Evolutionary conservation across 345 rosid species (phyloP).

Genomic region (Lenwebbia sp.): DNA sequence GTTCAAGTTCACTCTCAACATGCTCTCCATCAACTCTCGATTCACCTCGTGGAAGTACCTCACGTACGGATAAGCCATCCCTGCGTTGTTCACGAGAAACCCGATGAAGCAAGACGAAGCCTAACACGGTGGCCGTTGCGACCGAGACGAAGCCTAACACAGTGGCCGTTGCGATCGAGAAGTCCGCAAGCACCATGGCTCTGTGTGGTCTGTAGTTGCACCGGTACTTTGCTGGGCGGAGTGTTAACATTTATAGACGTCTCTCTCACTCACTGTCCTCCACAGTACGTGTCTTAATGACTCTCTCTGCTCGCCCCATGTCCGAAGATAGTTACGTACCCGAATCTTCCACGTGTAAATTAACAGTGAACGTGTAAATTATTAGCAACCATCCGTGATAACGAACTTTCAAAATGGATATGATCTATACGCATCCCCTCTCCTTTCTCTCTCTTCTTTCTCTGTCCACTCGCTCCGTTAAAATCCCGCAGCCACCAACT

Average conservation of each 20-base stretch:
- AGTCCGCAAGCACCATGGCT: background rate
- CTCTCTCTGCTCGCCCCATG: background rate
- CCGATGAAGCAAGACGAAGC: slow-evolving; percentile 19
- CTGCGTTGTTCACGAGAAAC: slow-evolving; percentile 30
- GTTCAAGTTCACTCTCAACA: slow-evolving; percentile 28
- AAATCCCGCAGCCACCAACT: background rate
- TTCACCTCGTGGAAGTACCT: slow-evolving; percentile 32
- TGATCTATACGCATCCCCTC: too few relatives aligned
- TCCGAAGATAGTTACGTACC: background rate
- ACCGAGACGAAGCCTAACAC: slow-evolving; percentile 15
- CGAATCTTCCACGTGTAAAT: background rate
- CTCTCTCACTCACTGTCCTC: background rate
- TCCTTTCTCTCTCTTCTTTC: too few relatives aligned
- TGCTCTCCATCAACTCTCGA: slow-evolving; percentile 11
- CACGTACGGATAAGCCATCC: slow-evolving; percentile 13
- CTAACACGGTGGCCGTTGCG: too few relatives aligned
- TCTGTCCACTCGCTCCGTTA: background rate
- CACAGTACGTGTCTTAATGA: background rate
- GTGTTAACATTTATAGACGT: background rate
- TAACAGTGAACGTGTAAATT: too few relatives aligned
- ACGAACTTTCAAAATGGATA: too few relatives aligned
- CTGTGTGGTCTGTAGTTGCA: background rate
- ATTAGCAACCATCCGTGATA: too few relatives aligned
- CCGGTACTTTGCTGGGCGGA: background rate
- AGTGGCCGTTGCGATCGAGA: background rate